Percentiles rank a stretch among this genome's conserved stretches.
These are phyloP conservation scores for Calocera cornea DNA, from an alignment of 768 basidiomycete genomes.

Conservation along the genomic window DNA sequence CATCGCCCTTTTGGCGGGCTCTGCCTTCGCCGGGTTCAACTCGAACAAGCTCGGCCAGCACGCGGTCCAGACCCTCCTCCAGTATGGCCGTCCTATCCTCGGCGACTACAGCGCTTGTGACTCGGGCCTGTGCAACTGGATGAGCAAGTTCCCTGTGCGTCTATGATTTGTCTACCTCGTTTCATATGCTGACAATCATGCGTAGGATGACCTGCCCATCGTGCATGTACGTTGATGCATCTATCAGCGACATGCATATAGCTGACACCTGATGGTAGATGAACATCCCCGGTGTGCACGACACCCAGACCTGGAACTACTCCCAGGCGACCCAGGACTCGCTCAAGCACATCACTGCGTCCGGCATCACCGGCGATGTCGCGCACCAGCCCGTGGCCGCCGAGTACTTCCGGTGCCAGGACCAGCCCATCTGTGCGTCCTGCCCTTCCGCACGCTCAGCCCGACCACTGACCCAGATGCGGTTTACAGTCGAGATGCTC, in stretches of 20 bases:
- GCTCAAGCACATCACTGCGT: not conserved
- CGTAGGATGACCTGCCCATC: conserved; percentile 1
- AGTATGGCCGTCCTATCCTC: not conserved
- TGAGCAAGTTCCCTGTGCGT: conserved; percentile 3
- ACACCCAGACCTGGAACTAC: conserved; percentile 29
- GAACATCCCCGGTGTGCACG: conserved; percentile 43
- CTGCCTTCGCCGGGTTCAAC: not conserved
- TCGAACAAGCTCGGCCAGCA: not conserved
- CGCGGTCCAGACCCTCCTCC: not conserved
- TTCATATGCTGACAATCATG: not conserved
- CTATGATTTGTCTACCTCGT: not conserved
- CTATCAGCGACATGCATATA: not conserved
- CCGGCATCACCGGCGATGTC: not conserved
- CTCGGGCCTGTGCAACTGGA: not conserved
- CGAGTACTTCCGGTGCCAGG: not conserved
- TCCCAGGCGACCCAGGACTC: conserved; percentile 1
- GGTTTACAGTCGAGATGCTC: conserved; percentile 14
- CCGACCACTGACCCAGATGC: not conserved
- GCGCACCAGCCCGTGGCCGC: not conserved
- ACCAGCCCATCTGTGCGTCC: conserved; percentile 1
- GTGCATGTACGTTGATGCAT: not conserved
- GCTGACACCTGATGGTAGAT: conserved; percentile 11
- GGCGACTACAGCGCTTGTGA: not conserved
- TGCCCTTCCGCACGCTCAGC: not conserved
- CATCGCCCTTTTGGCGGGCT: not conserved